Base-by-base conservation (phyloP, 106 monocot species). In the Allium sativum region DNA sequence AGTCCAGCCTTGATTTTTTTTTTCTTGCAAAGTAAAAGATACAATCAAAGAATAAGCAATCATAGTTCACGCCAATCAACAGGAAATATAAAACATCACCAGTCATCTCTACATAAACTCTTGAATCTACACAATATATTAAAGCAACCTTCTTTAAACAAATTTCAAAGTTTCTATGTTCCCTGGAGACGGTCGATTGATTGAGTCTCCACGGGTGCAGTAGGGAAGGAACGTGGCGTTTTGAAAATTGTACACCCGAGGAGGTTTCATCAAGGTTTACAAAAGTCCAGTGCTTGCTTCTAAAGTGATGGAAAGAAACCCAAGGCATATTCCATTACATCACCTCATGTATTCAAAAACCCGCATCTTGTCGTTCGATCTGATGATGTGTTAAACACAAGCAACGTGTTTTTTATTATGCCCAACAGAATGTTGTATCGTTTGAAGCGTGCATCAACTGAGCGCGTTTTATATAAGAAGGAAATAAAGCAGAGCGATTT, bases 291-390 rank as follows among this genome's bases (percentile, higher is more conserved):
- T 64, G 48, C 7, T 50, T 6, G 63, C 63, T 8, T 64, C 63
- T 14, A n/a, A 22, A 14, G 48, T 64, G 0, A 20, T 64, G 48
- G 63, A 64, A 5, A 48, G n/a, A 22, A 64, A 77, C 14, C 71
- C 71, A 21, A 62, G 62, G 45, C 44, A 46, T n/a, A n/a, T 46
- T 62, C 19, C 46, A 20, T 21, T 20, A 20, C 62, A 18, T 10
- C 41, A 7, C 45, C 62, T 0, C 0, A 62, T 13, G 62, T 62
- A 17, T 62, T 62, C 62, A 62, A 47, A 46, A 20, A 18, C 62
- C 62, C 62, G 10, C 11, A 1, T 7, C 10, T 62, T 20, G 10
- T 62, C 0, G 45, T 46, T 9, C 15, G 62, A 11, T 15, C 62
- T 19, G 60, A 60, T 14, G 41, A 42, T 4, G 41, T 60, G 11